Conservation (phyloP, 345 rosid species). For the Diplotaxis tenuifolia region DNA sequence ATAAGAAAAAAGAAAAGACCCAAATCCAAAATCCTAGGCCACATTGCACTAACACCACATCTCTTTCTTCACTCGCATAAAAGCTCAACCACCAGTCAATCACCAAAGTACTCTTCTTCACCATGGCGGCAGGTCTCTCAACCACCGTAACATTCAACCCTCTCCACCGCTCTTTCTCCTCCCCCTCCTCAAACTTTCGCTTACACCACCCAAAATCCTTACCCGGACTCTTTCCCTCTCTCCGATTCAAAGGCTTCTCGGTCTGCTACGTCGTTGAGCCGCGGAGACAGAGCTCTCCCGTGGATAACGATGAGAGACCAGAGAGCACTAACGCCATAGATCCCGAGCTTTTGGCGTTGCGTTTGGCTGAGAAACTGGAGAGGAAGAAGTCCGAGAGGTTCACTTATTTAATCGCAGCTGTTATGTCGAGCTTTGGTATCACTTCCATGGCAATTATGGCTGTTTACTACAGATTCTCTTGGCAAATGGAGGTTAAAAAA, state of each 20-base stretch:
- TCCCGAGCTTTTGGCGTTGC: slow-evolving; percentile 36
- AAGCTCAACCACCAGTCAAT: background rate
- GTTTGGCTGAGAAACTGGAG: slow-evolving; percentile 48
- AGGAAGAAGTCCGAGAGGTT: slow-evolving; percentile 79
- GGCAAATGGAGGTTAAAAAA: slow-evolving; percentile 78
- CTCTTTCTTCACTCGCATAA: slow-evolving; percentile 1
- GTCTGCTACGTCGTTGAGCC: slow-evolving; percentile 68
- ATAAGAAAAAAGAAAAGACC: background rate
- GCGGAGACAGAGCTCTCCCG: slow-evolving; percentile 41
- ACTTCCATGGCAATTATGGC: slow-evolving; percentile 80
- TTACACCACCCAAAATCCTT: slow-evolving; percentile 39
- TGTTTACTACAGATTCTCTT: slow-evolving; percentile 78
- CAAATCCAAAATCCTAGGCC: slow-evolving; percentile 43
- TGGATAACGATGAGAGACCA: slow-evolving; percentile 20
- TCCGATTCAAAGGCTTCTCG: slow-evolving; percentile 33
- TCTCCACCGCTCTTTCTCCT: slow-evolving; percentile 33
- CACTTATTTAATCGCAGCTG: slow-evolving; percentile 76
- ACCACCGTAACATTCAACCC: slow-evolving; percentile 49
- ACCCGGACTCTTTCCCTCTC: slow-evolving; percentile 27
- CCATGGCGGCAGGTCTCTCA: slow-evolving; percentile 70
- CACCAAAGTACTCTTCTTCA: background rate
- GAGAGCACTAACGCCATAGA: slow-evolving; percentile 12
- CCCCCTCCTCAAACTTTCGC: slow-evolving; percentile 26
- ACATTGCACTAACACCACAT: slow-evolving; percentile 34
- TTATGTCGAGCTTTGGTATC: slow-evolving; percentile 79